Evolutionary conservation across 768 basidiomycete genomes (phyloP).

Genomic region (Lentinula detonsa): DNA sequence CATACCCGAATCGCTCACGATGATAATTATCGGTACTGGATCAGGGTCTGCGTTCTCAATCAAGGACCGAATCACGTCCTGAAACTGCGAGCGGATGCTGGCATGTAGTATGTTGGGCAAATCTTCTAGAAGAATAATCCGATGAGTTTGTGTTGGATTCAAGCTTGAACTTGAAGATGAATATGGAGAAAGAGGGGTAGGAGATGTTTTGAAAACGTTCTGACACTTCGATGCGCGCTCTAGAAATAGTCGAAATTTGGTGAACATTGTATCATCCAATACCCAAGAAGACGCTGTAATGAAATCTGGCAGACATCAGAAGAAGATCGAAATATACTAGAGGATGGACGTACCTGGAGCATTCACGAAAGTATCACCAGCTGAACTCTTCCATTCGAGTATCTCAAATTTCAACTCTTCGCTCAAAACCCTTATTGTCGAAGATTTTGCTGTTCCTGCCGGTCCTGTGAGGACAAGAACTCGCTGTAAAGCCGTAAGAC

Average conservation of each 20-base stretch:
- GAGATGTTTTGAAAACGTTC: slow-evolving; percentile 35
- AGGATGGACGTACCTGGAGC: neutral
- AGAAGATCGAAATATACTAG: neutral
- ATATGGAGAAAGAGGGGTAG: neutral
- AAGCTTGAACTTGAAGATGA: slow-evolving; percentile 6
- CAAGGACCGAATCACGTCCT: slow-evolving; percentile 57
- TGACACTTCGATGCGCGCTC: slow-evolving; percentile 59
- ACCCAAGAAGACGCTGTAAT: neutral
- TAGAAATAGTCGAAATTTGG: slow-evolving; percentile 75
- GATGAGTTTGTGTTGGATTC: slow-evolving; percentile 17
- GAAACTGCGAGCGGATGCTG: slow-evolving; percentile 65
- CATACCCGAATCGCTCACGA: slow-evolving; percentile 78
- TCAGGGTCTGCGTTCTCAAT: slow-evolving; percentile 29
- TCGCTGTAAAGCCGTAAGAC: slow-evolving; percentile 38
- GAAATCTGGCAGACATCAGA: neutral
- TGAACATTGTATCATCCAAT: slow-evolving; percentile 25
- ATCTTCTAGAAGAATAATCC: slow-evolving; percentile 78
- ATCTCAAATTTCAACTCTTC: slow-evolving; percentile 73
- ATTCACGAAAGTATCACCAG: slow-evolving; percentile 35
- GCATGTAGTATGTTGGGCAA: slow-evolving; percentile 85
- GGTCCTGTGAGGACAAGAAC: slow-evolving; percentile 85
- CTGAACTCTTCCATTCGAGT: slow-evolving; percentile 77
- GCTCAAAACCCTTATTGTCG: slow-evolving; percentile 72
- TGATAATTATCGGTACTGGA: slow-evolving; percentile 67
- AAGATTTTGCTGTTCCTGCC: slow-evolving; percentile 87